Evolutionary conservation across 73 alveolate genomes (phyloP), one percentile per base, ranked within the genome.

Genomic region (Tetrahymena elliotti): DNA sequence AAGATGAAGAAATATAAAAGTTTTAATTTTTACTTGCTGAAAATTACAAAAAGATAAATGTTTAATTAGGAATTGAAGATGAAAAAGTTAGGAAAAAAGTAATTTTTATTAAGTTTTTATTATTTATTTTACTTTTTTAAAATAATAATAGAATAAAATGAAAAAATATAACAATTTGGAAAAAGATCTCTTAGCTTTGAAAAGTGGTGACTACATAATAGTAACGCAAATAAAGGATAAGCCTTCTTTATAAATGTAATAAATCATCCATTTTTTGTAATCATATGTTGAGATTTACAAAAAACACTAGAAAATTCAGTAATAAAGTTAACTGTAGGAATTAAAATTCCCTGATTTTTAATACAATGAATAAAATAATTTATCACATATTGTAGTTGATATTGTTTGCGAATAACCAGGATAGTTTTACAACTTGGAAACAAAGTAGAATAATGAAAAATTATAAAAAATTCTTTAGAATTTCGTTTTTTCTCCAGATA

Each of bases 401-500:
- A 53, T 53, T 53, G 84, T 53, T 53, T 53, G 84, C 31, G 84
- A 53, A 12, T 2, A 53, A n/a, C 84, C 84, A n/a, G 84, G 84
- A 20, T 3, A 53, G 12, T 53, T 53, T 53, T 53, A 6, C 12
- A 20, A 53, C 20, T 35, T 53, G 2, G 84, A 6, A 53, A n/a
- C 84, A 2, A 53, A 53, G 20, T 7, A 53, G 31, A 53, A 53
- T 53, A 53, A 27, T n/a, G 84, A 53, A 53, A 53, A n/a, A 15
- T 27, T 53, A 53, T n/a, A 53, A n/a, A 20, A 53, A 53, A 53
- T 53, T 13, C 84, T n/a, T 8, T n/a, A 15, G 2, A 53, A 53
- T n/a, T 53, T 53, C 20, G 84, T 53, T 4, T 53, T 40, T 52
- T 95, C 96, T 37, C 52, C 93, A 94, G 98, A 95, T 93, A 97